Base-by-base conservation (phyloP, 192 early-diverging fungal genomes). In the Podila epigama region DNA sequence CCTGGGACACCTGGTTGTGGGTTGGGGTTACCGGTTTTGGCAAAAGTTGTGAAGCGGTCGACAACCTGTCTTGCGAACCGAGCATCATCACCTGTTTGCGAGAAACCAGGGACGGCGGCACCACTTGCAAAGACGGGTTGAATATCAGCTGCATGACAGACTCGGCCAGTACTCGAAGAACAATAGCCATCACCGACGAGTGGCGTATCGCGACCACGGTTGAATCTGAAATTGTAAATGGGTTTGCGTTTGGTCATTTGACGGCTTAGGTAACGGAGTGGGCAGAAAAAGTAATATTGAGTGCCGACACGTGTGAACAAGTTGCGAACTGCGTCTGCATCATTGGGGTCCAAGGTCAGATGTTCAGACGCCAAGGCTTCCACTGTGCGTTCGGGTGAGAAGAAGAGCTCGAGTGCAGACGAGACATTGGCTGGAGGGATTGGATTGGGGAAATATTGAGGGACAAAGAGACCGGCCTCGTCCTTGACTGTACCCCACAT, bases 21-120 rank as follows among this genome's bases (percentile, higher is more conserved):
- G 35, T 83, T 81, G 0, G 82, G 82, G 22, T 83, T 67, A 13
- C 82, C 73, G 1, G 73, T 69, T 56, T 72, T 77, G 3, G 82
- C 82, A 60, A 83, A 83, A 2, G 63, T 52, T 3, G 80, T 58
- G 31, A 78, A 70, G 0, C 79, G 57, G 27, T 57, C 40, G 7
- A 75, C 63, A 4, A 83, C 56, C 37, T 83, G 82, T 3, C 75
- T 66, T 7, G 79, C 63, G 11, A 83, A 71, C 12, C 79, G 71
- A 20, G 80, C 82, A 36, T 80, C 67, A 27, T 83, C 75, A 1
- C 70, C 59, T 2, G 60, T 69, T 29, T 62, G 68, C 1, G 16
- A 7, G 22, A 57, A 20, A 5, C 56, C 53, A 1, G 44, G 54
- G 15, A 75, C 34, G 4, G 51, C 35, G 22, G 57, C 64, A 9